Evolutionary conservation across 306 rosid genomes (phyloP), one percentile per base, ranked within the genome.

Genomic region (Vigna angularis): DNA sequence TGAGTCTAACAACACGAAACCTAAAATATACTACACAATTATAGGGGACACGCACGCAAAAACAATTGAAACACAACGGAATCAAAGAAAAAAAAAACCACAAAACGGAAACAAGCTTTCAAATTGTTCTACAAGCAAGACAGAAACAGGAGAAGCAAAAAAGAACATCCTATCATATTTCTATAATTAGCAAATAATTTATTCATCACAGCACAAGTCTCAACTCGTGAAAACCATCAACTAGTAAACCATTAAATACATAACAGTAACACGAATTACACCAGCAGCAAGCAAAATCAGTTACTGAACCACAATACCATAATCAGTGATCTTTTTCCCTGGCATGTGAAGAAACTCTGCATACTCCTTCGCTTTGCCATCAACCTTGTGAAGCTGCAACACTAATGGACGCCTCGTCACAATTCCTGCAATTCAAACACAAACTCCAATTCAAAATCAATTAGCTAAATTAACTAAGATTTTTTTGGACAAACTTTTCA

Each of bases 291-390:
- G 18, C 18, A 15, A 62, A 62, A 32, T 7, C 47, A 6, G 6
- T 62, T 7, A 32, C 22, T 61, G 67, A 28, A 28, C 13, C 42
- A 32, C 11, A 8, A 8, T 77, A 95, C 99, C 80, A 51, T 81
- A 95, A 83, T 93, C 96, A 1, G 97, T 70, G 63, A 88, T 86
- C 83, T 85, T 93, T 80, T 89, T 86, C 88, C 91, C 87, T 5
- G 89, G 88, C 49, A 90, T 79, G 87, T 95, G 99, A 85, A 93
- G 98, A 86, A 95, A 95, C 91, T 95, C 99, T 9, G 99, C 99
- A 79, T 95, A 93, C 52, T 95, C 98, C 72, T 82, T 88, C 6
- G 83, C 80, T 4, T 88, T 91, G 3, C 81, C 91, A 0, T 89
- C 98, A 2, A 88, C 85, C 90, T 89, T 90, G 72, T 95, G 98